Conservation (phyloP, 495 filamentous ascomycete species). For the Entonaema liquescens region DNA sequence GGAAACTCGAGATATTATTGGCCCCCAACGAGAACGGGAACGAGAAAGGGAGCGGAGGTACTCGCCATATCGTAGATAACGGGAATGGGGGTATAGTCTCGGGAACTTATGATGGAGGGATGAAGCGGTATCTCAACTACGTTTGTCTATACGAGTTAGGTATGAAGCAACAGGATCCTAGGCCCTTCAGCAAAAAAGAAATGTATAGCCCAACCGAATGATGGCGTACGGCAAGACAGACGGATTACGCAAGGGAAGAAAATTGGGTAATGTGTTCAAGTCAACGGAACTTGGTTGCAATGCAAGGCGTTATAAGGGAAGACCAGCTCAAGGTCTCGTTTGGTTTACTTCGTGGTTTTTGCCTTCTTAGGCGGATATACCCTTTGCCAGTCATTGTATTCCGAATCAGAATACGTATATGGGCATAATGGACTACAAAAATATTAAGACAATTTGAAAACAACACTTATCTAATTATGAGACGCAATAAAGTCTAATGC, state of each 20-base stretch:
- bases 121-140: no score
- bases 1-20: not conserved
- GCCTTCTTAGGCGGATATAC: conserved; percentile 5
- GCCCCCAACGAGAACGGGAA: not conserved
- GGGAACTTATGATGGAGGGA: no score
- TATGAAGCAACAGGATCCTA: no score
- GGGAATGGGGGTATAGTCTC: no score
- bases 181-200: no score
- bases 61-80: no score
- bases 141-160: no score
- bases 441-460: not conserved
- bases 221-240: not conserved
- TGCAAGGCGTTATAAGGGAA: conserved; percentile 34
- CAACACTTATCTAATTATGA: not conserved
- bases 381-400: conserved; percentile 3
- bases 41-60: no score
- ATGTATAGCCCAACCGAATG: not conserved
- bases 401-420: not conserved
- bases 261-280: conserved; percentile 14
- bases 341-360: conserved; percentile 6
- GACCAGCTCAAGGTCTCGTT: conserved; percentile 15
- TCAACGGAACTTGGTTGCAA: conserved; percentile 11
- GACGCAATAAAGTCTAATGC: not conserved
- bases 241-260: conserved; percentile 4
- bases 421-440: not conserved